Conservation (phyloP, 116 monocot species). For the Zostera marina region DNA sequence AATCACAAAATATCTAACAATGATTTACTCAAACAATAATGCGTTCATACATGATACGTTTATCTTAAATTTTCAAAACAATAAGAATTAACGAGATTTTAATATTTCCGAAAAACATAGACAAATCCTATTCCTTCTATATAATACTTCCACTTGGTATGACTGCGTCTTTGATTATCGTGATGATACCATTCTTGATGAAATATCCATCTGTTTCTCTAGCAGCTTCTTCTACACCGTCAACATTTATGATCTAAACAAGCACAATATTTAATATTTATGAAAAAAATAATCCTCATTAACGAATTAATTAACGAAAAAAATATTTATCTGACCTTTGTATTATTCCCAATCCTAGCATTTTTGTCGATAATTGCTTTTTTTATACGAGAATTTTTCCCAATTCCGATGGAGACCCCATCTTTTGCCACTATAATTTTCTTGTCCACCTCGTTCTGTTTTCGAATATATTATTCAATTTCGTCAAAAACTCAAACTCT, state of each 20-base stretch:
- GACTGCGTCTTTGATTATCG: constrained; percentile 89
- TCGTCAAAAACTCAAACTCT: too few species aligned
- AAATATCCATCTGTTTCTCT: constrained; percentile 95
- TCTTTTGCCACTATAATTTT: constrained; percentile 53
- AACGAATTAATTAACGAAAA: too few species aligned
- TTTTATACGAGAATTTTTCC: constrained; percentile 73
- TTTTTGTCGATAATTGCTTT: constrained; percentile 96
- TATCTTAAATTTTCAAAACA: too few species aligned
- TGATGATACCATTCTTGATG: constrained; percentile 96
- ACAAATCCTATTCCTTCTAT: too few species aligned
- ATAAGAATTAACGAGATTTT: too few species aligned
- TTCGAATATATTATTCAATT: background rate
- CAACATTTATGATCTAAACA: constrained; percentile 64
- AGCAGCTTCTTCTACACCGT: constrained; percentile 82
- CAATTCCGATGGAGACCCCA: constrained; percentile 79
- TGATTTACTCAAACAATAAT: too few species aligned
- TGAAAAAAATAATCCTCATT: too few species aligned
- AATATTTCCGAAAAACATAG: too few species aligned
- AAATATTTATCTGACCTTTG: too few species aligned
- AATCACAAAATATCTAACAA: too few species aligned
- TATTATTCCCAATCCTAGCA: constrained; percentile 86
- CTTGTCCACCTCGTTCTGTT: constrained; percentile 76
- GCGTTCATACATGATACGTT: too few species aligned
- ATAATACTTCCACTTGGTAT: constrained; percentile 70
- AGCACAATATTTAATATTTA: too few species aligned